Base-by-base conservation (phyloP, 208 protist species). In the Crithidia expoeki region DNA sequence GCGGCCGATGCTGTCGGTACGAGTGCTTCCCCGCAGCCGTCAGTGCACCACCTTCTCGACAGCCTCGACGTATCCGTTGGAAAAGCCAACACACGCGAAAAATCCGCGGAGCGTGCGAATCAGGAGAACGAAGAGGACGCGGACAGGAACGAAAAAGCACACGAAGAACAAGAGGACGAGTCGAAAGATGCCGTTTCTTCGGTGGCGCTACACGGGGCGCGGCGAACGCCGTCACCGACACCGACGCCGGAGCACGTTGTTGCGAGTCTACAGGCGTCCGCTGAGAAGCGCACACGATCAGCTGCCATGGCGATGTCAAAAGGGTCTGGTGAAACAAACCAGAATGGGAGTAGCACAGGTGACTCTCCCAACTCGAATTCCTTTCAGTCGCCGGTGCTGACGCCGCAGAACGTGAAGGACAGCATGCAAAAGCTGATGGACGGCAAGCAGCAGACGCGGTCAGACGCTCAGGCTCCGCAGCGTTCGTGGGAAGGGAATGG, bases 371-470 rank as follows among this genome's bases (percentile, higher is more conserved):
- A 36, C 30, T 38, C 50, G 6, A 49, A 40, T 6, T 53, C 62
- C 25, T 49, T 72, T 44, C 68, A 61, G 46, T 81, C 79, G 19
- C 79, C 79, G 16, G 55, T 33, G 7, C 56, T 84, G 46, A 84
- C 79, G 4, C 63, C 74, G 42, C 74, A 84, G 64, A 73, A 84
- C 63, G 72, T 84, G 17, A 72, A 79, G 50, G 72, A 80, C 23
- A 84, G 79, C 70, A 38, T 84, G 23, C 60, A 72, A 38, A 59
- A 73, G 25, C 50, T 78, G 36, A 28, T 62, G 4, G 44, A 36
- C 10, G 72, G 65, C 16, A 56, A 57, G 51, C 52, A 76, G 36
- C 36, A 40, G n/a, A 38, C 64, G 4, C 74, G 74, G n/a, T 83
- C 72, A 25, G 66, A 83, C 42, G 78, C 74, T 16, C 68, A 61